Conservation (phyloP, 2,329 filamentous ascomycete genomes). For the Colletotrichum sublineola region DNA sequence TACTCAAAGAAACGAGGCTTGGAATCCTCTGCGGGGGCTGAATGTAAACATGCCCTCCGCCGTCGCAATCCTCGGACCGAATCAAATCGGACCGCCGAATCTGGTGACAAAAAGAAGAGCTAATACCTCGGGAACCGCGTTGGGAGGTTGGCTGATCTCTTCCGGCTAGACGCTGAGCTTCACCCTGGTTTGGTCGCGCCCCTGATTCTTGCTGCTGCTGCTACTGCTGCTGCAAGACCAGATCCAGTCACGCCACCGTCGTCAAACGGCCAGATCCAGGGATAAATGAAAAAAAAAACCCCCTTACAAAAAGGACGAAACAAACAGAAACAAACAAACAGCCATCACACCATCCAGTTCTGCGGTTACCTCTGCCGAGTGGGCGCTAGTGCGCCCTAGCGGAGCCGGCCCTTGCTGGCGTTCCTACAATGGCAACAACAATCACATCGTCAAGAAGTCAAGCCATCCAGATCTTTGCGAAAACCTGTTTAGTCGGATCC, state of each 20-base stretch:
- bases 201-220: neutral
- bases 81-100: slow-evolving; percentile 12
- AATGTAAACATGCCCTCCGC: neutral
- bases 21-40: neutral
- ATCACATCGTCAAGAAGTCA: neutral
- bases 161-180: neutral
- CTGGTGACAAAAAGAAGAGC: neutral
- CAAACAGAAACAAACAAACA: neutral
- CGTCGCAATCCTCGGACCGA: slow-evolving; percentile 7
- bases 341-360: slow-evolving; percentile 1
- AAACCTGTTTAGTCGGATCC: neutral
- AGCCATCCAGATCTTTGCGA: slow-evolving; percentile 15
- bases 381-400: slow-evolving; percentile 12
- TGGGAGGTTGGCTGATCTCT: neutral
- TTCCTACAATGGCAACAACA: neutral
- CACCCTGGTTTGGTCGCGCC: neutral
- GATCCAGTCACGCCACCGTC: slow-evolving; percentile 10
- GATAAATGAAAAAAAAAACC: neutral
- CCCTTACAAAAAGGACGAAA: neutral
- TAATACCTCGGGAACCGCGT: neutral
- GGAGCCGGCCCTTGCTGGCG: slow-evolving; percentile 1
- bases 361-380: neutral
- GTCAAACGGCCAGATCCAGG: neutral
- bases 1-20: neutral
- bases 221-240: neutral